Percentiles rank a stretch among this genome's conserved stretches.
These are phyloP conservation scores for Pleodorina starrii DNA, from an alignment of 139 green algal species.

Conservation along the genomic window DNA sequence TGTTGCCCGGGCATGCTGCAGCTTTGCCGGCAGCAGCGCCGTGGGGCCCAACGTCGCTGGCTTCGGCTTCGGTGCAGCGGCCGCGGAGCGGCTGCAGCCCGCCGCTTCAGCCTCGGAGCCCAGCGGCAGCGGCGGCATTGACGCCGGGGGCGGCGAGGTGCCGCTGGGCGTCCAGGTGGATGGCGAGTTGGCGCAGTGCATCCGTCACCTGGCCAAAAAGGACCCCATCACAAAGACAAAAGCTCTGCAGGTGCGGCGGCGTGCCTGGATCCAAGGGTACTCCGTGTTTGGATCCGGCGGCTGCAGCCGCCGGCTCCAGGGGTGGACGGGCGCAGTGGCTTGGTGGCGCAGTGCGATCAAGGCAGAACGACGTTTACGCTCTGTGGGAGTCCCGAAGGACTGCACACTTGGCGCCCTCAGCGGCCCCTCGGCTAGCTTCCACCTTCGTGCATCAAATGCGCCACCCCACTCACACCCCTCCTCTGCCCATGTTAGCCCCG, in stretches of 20 bases:
- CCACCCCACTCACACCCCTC: too few relatives aligned
- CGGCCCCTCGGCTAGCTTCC: too few relatives aligned
- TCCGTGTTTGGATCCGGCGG: too few relatives aligned
- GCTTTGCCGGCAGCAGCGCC: conserved; percentile 46
- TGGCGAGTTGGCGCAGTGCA: conserved; percentile 77
- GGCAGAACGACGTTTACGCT: too few relatives aligned
- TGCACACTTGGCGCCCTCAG: too few relatives aligned
- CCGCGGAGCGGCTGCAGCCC: not conserved
- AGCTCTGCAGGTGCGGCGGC: conserved; percentile 87
- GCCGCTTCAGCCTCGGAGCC: not conserved
- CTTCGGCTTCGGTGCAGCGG: conserved; percentile 58
- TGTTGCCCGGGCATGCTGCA: not conserved
- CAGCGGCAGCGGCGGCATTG: not conserved
- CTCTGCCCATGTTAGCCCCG: too few relatives aligned
- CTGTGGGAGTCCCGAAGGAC: too few relatives aligned
- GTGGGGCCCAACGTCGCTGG: conserved; percentile 33
- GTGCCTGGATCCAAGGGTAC: too few relatives aligned
- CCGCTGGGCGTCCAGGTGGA: conserved; percentile 53
- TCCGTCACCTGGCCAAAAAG: conserved; percentile 84
- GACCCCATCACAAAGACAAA: conserved; percentile 90
- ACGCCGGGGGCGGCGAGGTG: not conserved
- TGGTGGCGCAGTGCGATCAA: too few relatives aligned
- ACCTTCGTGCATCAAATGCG: too few relatives aligned
- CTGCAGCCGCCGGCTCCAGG: too few relatives aligned
- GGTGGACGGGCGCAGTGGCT: too few relatives aligned